Evolutionary conservation across 768 basidiomycete species (phyloP), one percentile per base, ranked within the genome.

Genomic region (Termitomyces sp.): DNA sequence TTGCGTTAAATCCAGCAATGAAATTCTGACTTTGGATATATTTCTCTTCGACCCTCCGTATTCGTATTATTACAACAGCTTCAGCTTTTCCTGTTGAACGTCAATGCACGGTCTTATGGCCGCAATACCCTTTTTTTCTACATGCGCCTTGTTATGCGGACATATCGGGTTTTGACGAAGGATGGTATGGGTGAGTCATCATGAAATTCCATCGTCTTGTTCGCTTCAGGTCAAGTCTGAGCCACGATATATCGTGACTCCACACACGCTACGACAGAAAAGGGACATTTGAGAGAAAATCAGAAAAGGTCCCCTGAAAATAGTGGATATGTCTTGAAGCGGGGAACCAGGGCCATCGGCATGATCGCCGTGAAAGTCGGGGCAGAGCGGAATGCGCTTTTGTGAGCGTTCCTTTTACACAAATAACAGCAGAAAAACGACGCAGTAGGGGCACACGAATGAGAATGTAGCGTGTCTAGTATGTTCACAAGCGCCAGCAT

Each of bases 101-200:
- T 33, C 16, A 4, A 49, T 32, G 14, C 3, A 30, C 13, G 35
- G 14, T 12, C 36, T n/a, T 33, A 30, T 13, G 49, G 38, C 50
- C 55, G 35, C 30, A 23, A 62, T 62, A 62, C 61, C 61, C 56
- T 35, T 46, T 57, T 50, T 38, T 16, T 18, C 14, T 32, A 52
- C 36, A 26, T 23, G 12, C 10, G 10, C 43, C 9, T 20, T 46
- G 43, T 10, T 20, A 23, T 43, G n/a, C 41, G n/a, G 20, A 10
- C 20, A 16, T 43, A 41, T 41, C 8, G n/a, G 41, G 41, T 43
- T 43, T 20, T 9, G 41, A 20, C 41, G 41, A 3, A 9, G 41
- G 36, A 40, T 9, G 32, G 16, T 38, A 10, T 14, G 23, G 16
- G 14, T 53, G 52, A 53, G 52, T 53, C 52, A 53, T 53, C 5